phyloP scores from a whole-genome alignment of 73 alveolate genomes.

The Paramecium tetraurelia region DNA sequence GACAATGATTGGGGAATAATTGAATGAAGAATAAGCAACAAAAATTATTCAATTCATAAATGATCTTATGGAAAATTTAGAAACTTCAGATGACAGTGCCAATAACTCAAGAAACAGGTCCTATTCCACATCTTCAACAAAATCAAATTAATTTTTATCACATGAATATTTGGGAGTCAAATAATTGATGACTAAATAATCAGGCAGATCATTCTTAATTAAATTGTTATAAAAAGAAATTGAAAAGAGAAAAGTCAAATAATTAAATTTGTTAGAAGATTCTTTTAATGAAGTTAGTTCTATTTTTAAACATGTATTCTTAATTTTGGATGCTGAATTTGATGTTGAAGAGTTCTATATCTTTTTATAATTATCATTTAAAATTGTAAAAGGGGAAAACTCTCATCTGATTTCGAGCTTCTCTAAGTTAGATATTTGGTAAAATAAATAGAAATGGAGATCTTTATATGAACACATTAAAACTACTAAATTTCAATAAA shows the following conservation, averaged over 20 bases:
- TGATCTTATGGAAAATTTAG: background rate
- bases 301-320: background rate
- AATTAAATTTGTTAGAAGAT: background rate
- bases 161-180: background rate
- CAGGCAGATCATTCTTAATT: background rate
- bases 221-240: background rate
- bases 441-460: constrained; percentile 17
- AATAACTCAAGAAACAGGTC: constrained; percentile 15
- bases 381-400: background rate
- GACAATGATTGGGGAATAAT: constrained; percentile 10
- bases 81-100: background rate
- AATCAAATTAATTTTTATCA: background rate
- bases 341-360: constrained; percentile 28
- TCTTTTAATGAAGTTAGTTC: constrained; percentile 25
- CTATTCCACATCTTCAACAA: constrained; percentile 11
- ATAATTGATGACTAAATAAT: background rate
- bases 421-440: background rate
- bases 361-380: background rate
- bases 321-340: constrained; percentile 8
- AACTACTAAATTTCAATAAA: background rate
- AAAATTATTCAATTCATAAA: background rate
- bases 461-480: background rate
- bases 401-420: background rate
- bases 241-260: background rate
- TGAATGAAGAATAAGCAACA: background rate